Conservation (phyloP, 441 rosid species). For the Eugenia klotzschiana region DNA sequence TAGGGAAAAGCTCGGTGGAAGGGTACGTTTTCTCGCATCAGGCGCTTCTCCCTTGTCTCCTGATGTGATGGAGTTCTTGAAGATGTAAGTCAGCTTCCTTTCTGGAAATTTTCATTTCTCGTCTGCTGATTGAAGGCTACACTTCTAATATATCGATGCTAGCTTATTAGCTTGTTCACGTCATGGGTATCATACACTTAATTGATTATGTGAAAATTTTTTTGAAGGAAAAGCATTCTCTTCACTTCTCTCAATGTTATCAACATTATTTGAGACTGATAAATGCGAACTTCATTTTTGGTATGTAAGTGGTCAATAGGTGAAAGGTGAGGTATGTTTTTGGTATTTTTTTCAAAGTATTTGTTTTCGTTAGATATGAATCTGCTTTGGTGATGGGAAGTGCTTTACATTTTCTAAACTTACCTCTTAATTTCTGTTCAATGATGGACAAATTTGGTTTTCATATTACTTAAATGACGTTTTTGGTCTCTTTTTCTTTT, state of each 20-base stretch:
- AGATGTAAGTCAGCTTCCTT: slow-evolving; percentile 46
- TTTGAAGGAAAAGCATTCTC: not conserved
- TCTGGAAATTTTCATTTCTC: not conserved
- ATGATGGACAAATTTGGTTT: not conserved
- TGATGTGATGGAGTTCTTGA: slow-evolving; percentile 87
- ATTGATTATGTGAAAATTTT: not conserved
- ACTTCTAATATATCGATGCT: not conserved
- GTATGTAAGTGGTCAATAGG: not conserved
- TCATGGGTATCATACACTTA: not conserved
- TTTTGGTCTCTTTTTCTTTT: not conserved
- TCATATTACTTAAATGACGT: not conserved
- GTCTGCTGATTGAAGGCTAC: not conserved
- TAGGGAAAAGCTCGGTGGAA: slow-evolving; percentile 82
- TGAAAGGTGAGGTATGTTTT: not conserved
- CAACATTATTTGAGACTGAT: not conserved
- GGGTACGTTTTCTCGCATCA: slow-evolving; percentile 67
- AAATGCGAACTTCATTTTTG: not conserved
- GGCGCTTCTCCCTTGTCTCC: slow-evolving; percentile 99
- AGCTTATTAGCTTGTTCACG: not conserved
- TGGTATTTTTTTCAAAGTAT: not conserved
- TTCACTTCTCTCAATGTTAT: not conserved
- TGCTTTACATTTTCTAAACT: not conserved
- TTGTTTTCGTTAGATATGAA: not conserved
- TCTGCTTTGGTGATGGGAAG: not conserved
- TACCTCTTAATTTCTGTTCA: not conserved